Base-by-base conservation (phyloP, 352 stramenopile species). In the Pythium dissotocum region DNA sequence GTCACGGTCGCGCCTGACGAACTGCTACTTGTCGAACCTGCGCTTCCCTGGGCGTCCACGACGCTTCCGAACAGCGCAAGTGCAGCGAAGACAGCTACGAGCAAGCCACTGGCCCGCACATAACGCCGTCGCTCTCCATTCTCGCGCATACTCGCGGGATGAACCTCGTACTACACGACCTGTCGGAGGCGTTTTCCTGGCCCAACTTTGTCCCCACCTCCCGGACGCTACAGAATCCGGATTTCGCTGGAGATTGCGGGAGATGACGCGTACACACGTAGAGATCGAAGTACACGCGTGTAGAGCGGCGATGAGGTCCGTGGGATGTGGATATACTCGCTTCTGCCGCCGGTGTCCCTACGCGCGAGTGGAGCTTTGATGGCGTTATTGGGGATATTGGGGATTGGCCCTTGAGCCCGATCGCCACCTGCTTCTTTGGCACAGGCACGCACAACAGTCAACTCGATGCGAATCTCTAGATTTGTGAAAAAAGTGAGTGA, bases 371-470 rank as follows among this genome's bases (percentile, higher is more conserved):
- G 18, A 52, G 44, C 44, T 52, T 52, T 0, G 21, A 24, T 24
- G 21, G 21, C 21, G 21, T 24, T 30, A 52, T 30, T 18, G 44
- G 4, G 44, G 1, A 32, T 32, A 6, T 52, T 30, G 9, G n/a
- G n/a, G 18, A 56, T 38, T 56, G 49, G 49, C 24, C 26, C 28
- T 56, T 56, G 49, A 35, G 49, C 49, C 10, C 21, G 32, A 28
- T 21, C n/a, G 18, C 63, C 63, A 70, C 63, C 49, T 70, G 63
- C 46, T 69, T 63, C 55, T 38, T 64, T 70, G 44, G 63, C 56
- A 64, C 56, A 26, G 35, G 63, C 55, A 69, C 63, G 44, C 44
- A 52, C n/a, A 24, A 24, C 21, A 24, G 44, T 28, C 44, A 52
- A 3, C 7, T 24, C 16, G 6, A 12, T 14, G 44, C 8, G 44